Evolutionary conservation across 768 basidiomycete genomes (phyloP).

Genomic region (Xerocomus potaroensis): DNA sequence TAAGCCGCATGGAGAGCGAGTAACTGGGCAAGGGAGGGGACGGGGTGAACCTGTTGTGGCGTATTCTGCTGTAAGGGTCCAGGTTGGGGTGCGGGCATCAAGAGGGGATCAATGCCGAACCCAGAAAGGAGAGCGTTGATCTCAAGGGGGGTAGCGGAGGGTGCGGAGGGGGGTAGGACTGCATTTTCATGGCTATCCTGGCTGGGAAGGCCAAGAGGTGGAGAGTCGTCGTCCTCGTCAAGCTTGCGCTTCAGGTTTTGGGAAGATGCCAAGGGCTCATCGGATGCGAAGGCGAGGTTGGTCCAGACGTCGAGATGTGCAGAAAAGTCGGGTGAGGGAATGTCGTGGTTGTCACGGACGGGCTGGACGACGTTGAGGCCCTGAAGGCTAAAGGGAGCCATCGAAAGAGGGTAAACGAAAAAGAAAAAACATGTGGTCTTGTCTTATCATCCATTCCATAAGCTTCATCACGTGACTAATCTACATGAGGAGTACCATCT

Average conservation of each 20-base stretch:
- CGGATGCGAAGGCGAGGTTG: conserved; percentile 72
- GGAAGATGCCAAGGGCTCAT: conserved; percentile 50
- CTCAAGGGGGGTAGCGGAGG: conserved; percentile 40
- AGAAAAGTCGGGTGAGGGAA: conserved; percentile 68
- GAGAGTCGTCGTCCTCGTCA: conserved; percentile 40
- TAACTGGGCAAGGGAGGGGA: conserved; percentile 67
- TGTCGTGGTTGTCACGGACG: conserved; percentile 45
- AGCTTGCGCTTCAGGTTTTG: conserved; percentile 34
- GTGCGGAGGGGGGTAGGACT: conserved; percentile 43
- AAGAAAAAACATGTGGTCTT: too few species aligned
- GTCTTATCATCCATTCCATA: too few species aligned
- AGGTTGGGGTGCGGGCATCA: conserved; percentile 27
- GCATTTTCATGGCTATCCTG: conserved; percentile 59
- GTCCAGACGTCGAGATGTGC: conserved; percentile 85
- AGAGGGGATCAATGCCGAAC: conserved; percentile 43
- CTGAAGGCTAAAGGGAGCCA: conserved; percentile 64
- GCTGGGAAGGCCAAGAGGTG: conserved; percentile 31
- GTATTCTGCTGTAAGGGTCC: conserved; percentile 27
- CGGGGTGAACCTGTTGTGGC: conserved; percentile 16
- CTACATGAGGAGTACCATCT: conserved; percentile 47
- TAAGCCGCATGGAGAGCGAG: conserved; percentile 55
- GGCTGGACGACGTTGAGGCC: conserved; percentile 80
- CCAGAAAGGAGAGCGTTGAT: conserved; percentile 34
- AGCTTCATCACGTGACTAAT: conserved; percentile 8
- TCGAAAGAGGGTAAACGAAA: conserved; percentile 24